Evolutionary conservation across 805 yeast species (phyloP), one percentile per base, ranked within the genome.

Genomic region (Teunomyces kruisii): DNA sequence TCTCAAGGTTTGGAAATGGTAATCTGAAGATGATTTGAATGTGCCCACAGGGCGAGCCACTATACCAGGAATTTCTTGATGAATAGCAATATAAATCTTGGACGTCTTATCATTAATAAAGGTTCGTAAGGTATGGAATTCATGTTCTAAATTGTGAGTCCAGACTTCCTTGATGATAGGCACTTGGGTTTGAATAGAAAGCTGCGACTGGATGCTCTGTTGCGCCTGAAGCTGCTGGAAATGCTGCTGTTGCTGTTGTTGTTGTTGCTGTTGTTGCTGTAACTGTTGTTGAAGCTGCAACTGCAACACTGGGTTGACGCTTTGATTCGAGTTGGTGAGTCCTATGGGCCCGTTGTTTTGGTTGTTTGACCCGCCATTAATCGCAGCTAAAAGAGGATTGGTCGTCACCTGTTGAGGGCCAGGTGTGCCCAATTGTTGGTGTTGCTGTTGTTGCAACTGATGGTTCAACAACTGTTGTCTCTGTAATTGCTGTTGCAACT

Each of bases 31-130:
- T 2, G 94, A 83, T 56, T 88, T 81, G 67, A 94, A 94, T 14
- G 88, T 81, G 14, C 99, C 99, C 48, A 94, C 87, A 12, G 99
- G 99, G 56, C 99, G 79, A 2, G 96, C 96, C 22, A 92, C 85
- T 16, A 95, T 88, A 0, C 99, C 99, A 0, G 97, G 97, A 60
- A 94, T 90, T 64, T 94, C 98, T 39, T 95, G 90, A 55, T 90
- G 91, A 47, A 90, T 78, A 2, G 88, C 78, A 19, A 86, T 78
- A 53, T 75, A 72, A 44, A 81, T 78, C 55, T 58, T 50, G 7
- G 68, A 54, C 5, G 72, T 59, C 37, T 77, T 83, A 47, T 76
- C 77, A 43, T 72, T 78, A 33, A 83, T 72, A 26, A 85, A 70
- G 42, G 76, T 75, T 50, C 90, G 74, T 41, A 86, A 78, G 9